Conservation (phyloP, 1,139 yeast species). For the Hyphopichia burtonii region DNA sequence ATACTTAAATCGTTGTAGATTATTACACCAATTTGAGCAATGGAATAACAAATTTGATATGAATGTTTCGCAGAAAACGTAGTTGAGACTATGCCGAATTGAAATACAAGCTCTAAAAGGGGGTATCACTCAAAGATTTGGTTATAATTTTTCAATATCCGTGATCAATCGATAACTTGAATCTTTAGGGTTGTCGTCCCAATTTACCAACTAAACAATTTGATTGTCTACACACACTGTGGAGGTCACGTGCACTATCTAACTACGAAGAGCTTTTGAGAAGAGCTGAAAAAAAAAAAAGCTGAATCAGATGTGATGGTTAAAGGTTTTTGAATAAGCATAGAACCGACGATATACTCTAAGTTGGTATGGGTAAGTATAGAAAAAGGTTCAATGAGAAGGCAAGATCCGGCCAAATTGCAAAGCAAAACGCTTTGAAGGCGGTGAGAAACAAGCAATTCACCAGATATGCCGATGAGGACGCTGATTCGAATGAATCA, state of each 20-base stretch:
- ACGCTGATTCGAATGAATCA: constrained; percentile 11
- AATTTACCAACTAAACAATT: neutral
- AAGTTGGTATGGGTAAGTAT: constrained; percentile 69
- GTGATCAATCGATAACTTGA: neutral
- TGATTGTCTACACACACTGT: neutral
- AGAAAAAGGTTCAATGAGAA: constrained; percentile 80
- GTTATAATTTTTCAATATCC: too few species aligned
- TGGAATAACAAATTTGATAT: too few species aligned
- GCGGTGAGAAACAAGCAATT: constrained; percentile 68
- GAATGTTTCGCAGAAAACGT: too few species aligned
- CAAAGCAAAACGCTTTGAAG: constrained; percentile 72
- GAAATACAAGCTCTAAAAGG: too few species aligned
- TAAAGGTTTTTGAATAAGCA: neutral
- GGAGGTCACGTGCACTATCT: neutral
- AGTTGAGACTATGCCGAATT: too few species aligned
- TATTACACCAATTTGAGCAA: too few species aligned
- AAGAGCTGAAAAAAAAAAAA: neutral
- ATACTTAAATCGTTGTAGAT: too few species aligned
- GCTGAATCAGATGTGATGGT: neutral
- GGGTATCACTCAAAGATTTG: too few species aligned
- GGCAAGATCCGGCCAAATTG: constrained; percentile 82
- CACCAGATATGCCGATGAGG: constrained; percentile 45
- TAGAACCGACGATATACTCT: neutral
- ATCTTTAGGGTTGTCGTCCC: neutral
- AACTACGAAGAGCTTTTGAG: neutral